Evolutionary conservation across 2,329 filamentous ascomycete genomes (phyloP).

Genomic region (Aspergillus costaricaensis): DNA sequence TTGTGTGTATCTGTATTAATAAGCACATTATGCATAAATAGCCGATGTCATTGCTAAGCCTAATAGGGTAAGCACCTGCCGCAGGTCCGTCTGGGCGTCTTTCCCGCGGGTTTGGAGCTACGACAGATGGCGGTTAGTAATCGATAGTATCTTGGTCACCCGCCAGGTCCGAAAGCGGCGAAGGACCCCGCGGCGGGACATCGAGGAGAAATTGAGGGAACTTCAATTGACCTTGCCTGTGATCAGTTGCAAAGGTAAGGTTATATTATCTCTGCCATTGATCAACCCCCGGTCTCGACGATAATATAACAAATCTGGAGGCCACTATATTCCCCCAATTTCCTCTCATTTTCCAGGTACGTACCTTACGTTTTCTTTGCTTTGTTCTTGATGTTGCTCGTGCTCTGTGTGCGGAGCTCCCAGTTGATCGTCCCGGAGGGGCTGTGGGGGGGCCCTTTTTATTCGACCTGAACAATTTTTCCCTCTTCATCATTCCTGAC

Average conservation of each 20-base stretch:
- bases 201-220: constrained; percentile 1
- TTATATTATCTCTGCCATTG: background rate
- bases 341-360: background rate
- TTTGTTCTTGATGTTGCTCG: background rate
- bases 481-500: constrained; percentile 10
- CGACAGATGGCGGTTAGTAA: constrained; percentile 7
- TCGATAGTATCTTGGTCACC: constrained; percentile 8
- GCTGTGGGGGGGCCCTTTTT: constrained; percentile 10
- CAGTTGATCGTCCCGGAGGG: constrained; percentile 4
- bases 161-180: constrained; percentile 20
- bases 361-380: background rate
- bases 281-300: background rate
- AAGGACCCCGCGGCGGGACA: constrained; percentile 13
- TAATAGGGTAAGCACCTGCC: background rate
- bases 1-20: background rate
- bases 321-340: background rate
- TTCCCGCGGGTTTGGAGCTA: background rate
- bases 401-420: constrained; percentile 5
- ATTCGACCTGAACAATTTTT: constrained; percentile 14
- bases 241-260: background rate
- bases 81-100: too few relatives aligned
- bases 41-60: background rate
- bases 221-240: background rate
- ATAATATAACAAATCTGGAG: background rate
- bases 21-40: background rate